A percentile compares a stretch with the other conserved stretches of the same genome.
These are phyloP conservation scores for Leishmania lainsoni DNA, from an alignment of 208 protist species.

Conservation along the genomic window DNA sequence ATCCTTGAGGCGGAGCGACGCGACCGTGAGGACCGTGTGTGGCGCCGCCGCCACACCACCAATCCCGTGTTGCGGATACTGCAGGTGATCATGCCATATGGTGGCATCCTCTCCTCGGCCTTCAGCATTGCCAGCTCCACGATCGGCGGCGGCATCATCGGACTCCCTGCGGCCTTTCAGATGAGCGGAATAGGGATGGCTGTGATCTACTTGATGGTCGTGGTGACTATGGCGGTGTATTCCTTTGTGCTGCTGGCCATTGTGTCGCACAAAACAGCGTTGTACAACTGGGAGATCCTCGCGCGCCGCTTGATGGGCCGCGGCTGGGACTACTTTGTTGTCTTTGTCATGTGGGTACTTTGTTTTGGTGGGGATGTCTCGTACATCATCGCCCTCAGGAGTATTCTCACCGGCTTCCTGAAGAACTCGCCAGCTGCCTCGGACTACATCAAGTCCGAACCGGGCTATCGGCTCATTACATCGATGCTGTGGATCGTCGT, in stretches of 20 bases:
- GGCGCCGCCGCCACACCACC: slow-evolving; percentile 45
- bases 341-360: slow-evolving; percentile 56
- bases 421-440: slow-evolving; percentile 15
- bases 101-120: slow-evolving; percentile 40
- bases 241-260: slow-evolving; percentile 63
- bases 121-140: slow-evolving; percentile 74
- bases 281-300: slow-evolving; percentile 58
- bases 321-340: slow-evolving; percentile 20
- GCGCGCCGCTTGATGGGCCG: slow-evolving; percentile 44
- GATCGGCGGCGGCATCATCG: slow-evolving; percentile 69
- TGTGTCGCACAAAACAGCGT: slow-evolving; percentile 44
- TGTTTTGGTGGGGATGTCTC: slow-evolving; percentile 64
- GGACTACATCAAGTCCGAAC: slow-evolving; percentile 23
- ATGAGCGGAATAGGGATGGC: slow-evolving; percentile 57
- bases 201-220: slow-evolving; percentile 31
- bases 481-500: slow-evolving; percentile 52
- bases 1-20: slow-evolving; percentile 24
- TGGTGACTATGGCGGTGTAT: slow-evolving; percentile 51
- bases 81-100: slow-evolving; percentile 54
- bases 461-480: slow-evolving; percentile 49
- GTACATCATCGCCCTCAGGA: slow-evolving; percentile 65
- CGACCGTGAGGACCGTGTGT: slow-evolving; percentile 37
- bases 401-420: slow-evolving; percentile 43
- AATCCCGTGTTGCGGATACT: slow-evolving; percentile 37
- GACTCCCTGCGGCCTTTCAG: slow-evolving; percentile 55